Evolutionary conservation across 1,139 yeast genomes (phyloP), one percentile per base, ranked within the genome.

Genomic region (Geotrichum citri-aurantii): DNA sequence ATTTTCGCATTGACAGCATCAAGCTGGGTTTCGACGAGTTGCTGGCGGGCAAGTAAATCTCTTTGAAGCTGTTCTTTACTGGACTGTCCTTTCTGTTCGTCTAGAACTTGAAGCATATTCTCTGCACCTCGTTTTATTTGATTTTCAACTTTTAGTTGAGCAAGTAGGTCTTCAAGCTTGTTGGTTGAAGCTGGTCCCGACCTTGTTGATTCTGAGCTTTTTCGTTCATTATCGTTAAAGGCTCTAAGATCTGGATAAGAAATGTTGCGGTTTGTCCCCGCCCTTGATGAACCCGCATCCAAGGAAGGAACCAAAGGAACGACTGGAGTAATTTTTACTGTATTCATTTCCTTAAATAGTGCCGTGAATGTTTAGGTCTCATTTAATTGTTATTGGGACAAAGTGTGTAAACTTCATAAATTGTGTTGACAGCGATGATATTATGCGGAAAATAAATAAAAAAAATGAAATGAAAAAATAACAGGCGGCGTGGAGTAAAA

Each of bases 41-140:
- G 66, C 52, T 67, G 69, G 21, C 66, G 63, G n/a, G 65, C 66
- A 29, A 66, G 70, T 52, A 64, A 66, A 6, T 65, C 65, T 23
- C 65, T 68, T 48, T 65, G 57, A 48, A 54, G 21, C 21, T 51
- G 54, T 5, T 51, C 56, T 19, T 51, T 51, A 11, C 42, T 52
- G 2, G 56, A 44, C 29, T 52, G 55, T 24, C 58, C 59, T 14
- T 53, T 54, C 31, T 55, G 58, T 50, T 59, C 59, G 37, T 64
- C 68, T 40, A 68, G 58, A 47, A 71, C 75, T 54, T 72, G 75
- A 19, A 76, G 66, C 64, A 75, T 64, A 52, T 73, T 73, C 62
- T 74, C 77, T 1, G 78, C 77, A 2, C 77, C 78, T 56, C 73
- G 75, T 42, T 74, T 70, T 54, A 75, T 72, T 61, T 71, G 71